Evolutionary conservation across 208 protist species (phyloP).

Genomic region (Acanthamoeba healyi): DNA sequence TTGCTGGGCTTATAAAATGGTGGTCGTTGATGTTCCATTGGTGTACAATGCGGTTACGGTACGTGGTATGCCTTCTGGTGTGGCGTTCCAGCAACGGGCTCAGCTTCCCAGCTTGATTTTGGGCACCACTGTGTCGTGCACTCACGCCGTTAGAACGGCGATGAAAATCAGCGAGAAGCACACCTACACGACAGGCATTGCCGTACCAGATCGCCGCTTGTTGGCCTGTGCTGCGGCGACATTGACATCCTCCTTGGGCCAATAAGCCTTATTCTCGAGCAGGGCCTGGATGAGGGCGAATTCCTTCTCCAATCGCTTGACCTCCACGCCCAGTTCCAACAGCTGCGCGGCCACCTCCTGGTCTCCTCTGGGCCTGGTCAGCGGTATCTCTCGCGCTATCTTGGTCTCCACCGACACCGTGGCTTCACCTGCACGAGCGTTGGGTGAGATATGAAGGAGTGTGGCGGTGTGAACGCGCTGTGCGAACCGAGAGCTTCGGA

Average conservation of each 20-base stretch:
- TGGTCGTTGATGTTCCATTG: too few species aligned
- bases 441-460: background rate
- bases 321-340: background rate
- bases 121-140: constrained; percentile 3
- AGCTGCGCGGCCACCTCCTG: background rate
- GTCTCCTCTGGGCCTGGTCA: background rate
- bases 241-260: constrained; percentile 33
- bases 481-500: constrained; percentile 9
- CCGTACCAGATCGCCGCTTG: constrained; percentile 1
- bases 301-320: background rate
- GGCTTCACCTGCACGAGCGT: background rate
- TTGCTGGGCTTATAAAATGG: too few species aligned
- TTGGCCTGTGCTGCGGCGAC: background rate
- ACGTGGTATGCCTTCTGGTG: too few species aligned
- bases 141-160: too few species aligned
- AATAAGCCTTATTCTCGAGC: constrained; percentile 36
- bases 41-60: too few species aligned
- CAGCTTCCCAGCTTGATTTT: background rate
- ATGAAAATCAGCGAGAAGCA: too few species aligned
- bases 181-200: background rate
- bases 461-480: background rate
- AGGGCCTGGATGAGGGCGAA: background rate
- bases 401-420: constrained; percentile 37
- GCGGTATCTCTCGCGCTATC: constrained; percentile 29
- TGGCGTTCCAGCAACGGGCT: background rate